phyloP scores from a whole-genome alignment of 2,329 filamentous ascomycete species.

The Penicillium sp. region DNA sequence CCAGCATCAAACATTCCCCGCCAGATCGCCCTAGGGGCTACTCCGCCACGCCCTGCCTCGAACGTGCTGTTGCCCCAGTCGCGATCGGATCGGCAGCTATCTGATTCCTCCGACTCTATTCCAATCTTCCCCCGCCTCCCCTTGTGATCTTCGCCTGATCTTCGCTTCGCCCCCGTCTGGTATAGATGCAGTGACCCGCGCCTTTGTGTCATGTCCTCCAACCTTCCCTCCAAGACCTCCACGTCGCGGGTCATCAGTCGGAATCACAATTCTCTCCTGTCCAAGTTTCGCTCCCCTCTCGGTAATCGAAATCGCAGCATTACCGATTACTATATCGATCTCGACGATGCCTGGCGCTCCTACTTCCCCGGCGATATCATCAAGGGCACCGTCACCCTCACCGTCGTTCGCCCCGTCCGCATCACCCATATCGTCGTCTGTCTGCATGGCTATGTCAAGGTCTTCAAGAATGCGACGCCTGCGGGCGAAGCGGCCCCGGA shows the following conservation, averaged over 20 bases:
- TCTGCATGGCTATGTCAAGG: constrained; percentile 67
- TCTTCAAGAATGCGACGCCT: constrained; percentile 65
- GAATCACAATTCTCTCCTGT: constrained; percentile 51
- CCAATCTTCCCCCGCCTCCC: constrained; percentile 14
- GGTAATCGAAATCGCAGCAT: constrained; percentile 58
- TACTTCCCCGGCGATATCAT: constrained; percentile 67
- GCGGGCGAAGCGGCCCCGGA: constrained; percentile 58
- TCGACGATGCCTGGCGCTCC: constrained; percentile 65
- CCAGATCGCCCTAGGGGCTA: not conserved
- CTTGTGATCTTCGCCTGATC: constrained; percentile 6
- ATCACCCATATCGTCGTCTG: constrained; percentile 68
- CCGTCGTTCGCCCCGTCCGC: constrained; percentile 62
- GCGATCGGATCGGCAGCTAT: constrained; percentile 2
- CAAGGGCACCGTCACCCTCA: constrained; percentile 63
- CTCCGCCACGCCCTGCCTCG: not conserved
- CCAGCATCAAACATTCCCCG: not conserved
- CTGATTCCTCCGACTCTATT: not conserved
- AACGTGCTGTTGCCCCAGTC: constrained; percentile 1
- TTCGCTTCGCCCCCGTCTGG: constrained; percentile 23
- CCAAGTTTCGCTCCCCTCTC: constrained; percentile 61
- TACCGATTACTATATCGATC: constrained; percentile 65
- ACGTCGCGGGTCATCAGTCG: constrained; percentile 41
- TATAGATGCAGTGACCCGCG: constrained; percentile 39
- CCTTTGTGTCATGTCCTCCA: constrained; percentile 47
- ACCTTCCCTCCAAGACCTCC: constrained; percentile 37